phyloP scores from a whole-genome alignment of 768 basidiomycete species.

The Leccinum variicolor region DNA sequence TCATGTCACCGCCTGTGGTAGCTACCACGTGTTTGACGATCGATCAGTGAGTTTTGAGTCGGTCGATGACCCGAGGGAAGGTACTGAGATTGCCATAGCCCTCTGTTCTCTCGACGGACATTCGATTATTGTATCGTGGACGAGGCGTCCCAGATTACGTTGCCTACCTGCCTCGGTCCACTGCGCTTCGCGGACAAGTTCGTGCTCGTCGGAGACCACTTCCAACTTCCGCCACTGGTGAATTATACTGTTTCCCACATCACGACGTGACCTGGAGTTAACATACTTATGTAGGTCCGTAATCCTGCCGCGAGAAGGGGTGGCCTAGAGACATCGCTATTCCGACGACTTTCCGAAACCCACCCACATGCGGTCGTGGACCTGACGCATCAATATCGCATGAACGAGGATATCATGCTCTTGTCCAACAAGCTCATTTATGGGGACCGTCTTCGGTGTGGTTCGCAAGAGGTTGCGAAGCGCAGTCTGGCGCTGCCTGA shows the following conservation, averaged over 20 bases:
- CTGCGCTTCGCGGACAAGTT: conserved; percentile 88
- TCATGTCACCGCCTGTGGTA: conserved; percentile 89
- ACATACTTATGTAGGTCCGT: conserved; percentile 57
- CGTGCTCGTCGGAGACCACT: conserved; percentile 95
- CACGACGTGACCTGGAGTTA: background rate
- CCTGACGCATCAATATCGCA: conserved; percentile 86
- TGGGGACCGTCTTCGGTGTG: conserved; percentile 70
- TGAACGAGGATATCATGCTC: conserved; percentile 95
- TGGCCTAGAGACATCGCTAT: conserved; percentile 87
- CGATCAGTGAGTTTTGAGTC: conserved; percentile 69
- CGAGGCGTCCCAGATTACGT: conserved; percentile 95
- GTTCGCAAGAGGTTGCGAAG: conserved; percentile 66
- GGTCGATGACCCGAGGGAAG: background rate
- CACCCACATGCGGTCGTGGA: conserved; percentile 86
- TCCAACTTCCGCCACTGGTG: conserved; percentile 93
- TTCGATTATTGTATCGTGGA: conserved; percentile 99
- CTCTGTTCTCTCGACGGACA: conserved; percentile 76
- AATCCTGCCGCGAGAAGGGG: conserved; percentile 75
- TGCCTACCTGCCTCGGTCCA: conserved; percentile 94
- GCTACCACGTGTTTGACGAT: conserved; percentile 94
- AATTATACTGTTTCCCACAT: conserved; percentile 13
- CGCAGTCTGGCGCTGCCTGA: conserved; percentile 54
- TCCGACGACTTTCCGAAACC: conserved; percentile 82
- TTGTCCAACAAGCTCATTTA: conserved; percentile 89
- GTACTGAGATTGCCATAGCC: conserved; percentile 41